Evolutionary conservation across 225 moss, liverwort and hornwort genomes (phyloP).

Genomic region (Bryum argenteum): DNA sequence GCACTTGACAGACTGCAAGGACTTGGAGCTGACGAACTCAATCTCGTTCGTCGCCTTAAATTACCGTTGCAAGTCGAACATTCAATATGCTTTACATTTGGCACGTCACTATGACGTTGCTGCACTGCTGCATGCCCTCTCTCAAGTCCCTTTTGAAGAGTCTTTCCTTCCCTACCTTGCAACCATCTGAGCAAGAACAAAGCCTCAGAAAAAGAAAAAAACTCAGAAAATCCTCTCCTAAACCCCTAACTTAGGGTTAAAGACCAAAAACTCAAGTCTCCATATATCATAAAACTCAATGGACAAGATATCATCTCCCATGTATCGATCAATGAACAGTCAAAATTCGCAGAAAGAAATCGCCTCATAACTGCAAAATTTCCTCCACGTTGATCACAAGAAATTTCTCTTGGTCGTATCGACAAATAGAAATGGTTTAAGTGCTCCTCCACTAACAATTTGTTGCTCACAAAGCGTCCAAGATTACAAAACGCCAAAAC

Average conservation of each 20-base stretch:
- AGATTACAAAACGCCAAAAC: not conserved
- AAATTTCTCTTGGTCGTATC: not conserved
- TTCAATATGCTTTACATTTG: slow-evolving; percentile 31
- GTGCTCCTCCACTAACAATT: no score
- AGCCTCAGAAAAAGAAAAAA: slow-evolving; percentile 8
- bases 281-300: not conserved
- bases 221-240: not conserved
- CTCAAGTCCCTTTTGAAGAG: slow-evolving; percentile 31
- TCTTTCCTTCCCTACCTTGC: slow-evolving; percentile 53
- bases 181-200: slow-evolving; percentile 66
- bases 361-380: not conserved
- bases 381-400: not conserved
- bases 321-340: no score
- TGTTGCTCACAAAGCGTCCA: not conserved
- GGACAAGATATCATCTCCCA: no score
- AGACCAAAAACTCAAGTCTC: not conserved
- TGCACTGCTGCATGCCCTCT: slow-evolving; percentile 23
- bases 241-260: no score
- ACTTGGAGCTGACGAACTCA: slow-evolving; percentile 50
- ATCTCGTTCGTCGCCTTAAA: slow-evolving; percentile 44
- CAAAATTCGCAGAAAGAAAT: not conserved
- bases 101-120: slow-evolving; percentile 19
- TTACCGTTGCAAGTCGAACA: slow-evolving; percentile 51
- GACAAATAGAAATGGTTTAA: no score
- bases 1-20: slow-evolving; percentile 23